A percentile compares a stretch with the other conserved stretches of the same genome.
phyloP scores from a whole-genome alignment of 495 filamentous ascomycete species.

The Delitschia confertaspora region DNA sequence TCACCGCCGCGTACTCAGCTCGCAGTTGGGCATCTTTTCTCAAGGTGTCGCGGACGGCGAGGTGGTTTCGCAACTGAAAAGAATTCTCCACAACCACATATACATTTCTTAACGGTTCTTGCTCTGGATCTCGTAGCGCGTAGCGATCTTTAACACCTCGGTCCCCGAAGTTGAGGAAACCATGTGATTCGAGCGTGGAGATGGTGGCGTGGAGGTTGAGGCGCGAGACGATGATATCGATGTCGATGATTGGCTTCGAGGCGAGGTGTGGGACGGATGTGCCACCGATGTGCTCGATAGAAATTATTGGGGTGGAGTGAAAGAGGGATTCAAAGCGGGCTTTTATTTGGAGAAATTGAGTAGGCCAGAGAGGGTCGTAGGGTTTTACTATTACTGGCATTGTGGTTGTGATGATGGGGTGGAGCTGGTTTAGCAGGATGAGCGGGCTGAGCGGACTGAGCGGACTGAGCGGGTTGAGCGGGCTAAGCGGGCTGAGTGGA shows the following conservation, averaged over 20 bases:
- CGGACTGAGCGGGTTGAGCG: no score
- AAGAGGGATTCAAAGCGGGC: slow-evolving; percentile 12
- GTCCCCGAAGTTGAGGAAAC: slow-evolving; percentile 23
- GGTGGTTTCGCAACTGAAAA: slow-evolving; percentile 21
- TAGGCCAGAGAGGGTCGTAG: slow-evolving; percentile 28
- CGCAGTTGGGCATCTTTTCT: slow-evolving; percentile 10
- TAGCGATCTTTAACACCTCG: slow-evolving; percentile 20
- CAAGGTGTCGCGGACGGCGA: slow-evolving; percentile 20
- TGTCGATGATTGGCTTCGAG: slow-evolving; percentile 33
- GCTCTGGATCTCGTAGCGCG: slow-evolving; percentile 11
- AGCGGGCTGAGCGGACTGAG: no score
- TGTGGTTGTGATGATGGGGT: slow-evolving; percentile 2
- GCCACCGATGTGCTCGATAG: slow-evolving; percentile 33
- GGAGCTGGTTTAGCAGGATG: no score
- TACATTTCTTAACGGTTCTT: slow-evolving; percentile 15
- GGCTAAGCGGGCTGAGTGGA: no score
- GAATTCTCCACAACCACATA: slow-evolving; percentile 25
- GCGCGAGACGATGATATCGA: slow-evolving; percentile 27
- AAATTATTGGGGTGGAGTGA: background rate
- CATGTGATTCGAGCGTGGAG: slow-evolving; percentile 9
- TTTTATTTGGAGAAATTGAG: slow-evolving; percentile 20
- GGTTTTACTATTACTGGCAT: slow-evolving; percentile 25
- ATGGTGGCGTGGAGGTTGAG: slow-evolving; percentile 6
- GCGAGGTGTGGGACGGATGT: slow-evolving; percentile 29
- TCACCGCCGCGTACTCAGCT: slow-evolving; percentile 26